Evolutionary conservation across 2,329 filamentous ascomycete species (phyloP), one percentile per base, ranked within the genome.

Genomic region (Diaporthe sp.): DNA sequence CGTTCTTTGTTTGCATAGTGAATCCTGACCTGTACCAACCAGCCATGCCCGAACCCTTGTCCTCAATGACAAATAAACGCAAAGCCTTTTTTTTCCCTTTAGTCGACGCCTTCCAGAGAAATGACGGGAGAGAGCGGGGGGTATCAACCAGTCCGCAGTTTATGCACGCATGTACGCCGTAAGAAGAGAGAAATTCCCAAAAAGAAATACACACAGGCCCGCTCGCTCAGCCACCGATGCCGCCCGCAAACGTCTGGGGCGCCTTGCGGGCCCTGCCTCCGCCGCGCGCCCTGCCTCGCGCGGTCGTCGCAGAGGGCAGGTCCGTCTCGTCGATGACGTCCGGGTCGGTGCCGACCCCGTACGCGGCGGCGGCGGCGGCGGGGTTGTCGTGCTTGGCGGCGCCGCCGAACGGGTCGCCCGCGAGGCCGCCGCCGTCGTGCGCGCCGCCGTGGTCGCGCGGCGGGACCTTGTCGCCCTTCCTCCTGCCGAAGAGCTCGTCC

Each of bases 401-500:
- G 51, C 74, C 57, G n/a, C 68, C 49, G 28, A 71, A 71, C 25
- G 37, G 37, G 28, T 60, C 55, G 34, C 60, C 58, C 25, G 70
- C 78, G 19, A 65, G 57, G 7, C 62, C 76, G 7, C 62, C 76
- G 7, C 75, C 76, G n/a, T 70, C 76, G 44, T 76, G 76, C 19
- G 77, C 78, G 13, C 72, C 78, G 13, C 72, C 78, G 0, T 72
- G 75, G 31, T 51, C 76, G 25, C 75, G 75, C 5, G 74, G 75
- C 55, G 79, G 78, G 19, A 34, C 79, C 12, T 77, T 77, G 22
- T 84, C 84, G 55, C 86, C 85, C 49, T 78, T 78, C 19, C 80
- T 85, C 49, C 75, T 77, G 19, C 85, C 87, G 76, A 88, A 87
- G 28, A 90, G 84, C 74, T 86, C 87, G 79, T 89, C 87, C 42